Conservation (phyloP, 495 filamentous ascomycete genomes). For the Niebla homalea region DNA sequence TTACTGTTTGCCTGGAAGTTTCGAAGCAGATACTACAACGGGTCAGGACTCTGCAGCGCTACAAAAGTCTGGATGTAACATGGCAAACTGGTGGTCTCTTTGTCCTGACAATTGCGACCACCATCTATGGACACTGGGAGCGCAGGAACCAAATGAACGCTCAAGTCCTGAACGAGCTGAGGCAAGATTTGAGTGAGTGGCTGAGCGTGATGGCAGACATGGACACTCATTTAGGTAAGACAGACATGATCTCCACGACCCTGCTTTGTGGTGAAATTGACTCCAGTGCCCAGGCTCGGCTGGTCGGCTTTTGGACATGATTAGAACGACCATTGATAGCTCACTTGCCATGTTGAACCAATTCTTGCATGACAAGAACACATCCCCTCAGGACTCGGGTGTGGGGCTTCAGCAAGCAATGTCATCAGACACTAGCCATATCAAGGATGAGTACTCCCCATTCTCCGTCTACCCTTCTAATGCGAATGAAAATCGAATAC, state of each 20-base stretch:
- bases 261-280: constrained; percentile 7
- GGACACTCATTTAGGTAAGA: constrained; percentile 48
- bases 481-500: background rate
- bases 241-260: background rate
- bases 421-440: background rate
- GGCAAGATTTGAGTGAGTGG: constrained; percentile 56
- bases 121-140: constrained; percentile 55
- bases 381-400: background rate
- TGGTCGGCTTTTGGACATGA: constrained; percentile 18
- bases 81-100: constrained; percentile 63
- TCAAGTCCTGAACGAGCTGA: constrained; percentile 40
- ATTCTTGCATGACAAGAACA: constrained; percentile 15
- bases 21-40: constrained; percentile 48
- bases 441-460: background rate
- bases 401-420: constrained; percentile 3
- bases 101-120: constrained; percentile 59
- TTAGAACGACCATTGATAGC: constrained; percentile 20
- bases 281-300: constrained; percentile 27
- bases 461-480: background rate
- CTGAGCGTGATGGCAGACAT: constrained; percentile 52
- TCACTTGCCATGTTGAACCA: constrained; percentile 18
- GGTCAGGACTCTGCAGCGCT: constrained; percentile 44
- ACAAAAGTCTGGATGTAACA: constrained; percentile 62
- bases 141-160: constrained; percentile 42
- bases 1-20: constrained; percentile 52